Evolutionary conservation across 2,329 filamentous ascomycete species (phyloP).

Genomic region (Chrysoporthe deuterocubensis): DNA sequence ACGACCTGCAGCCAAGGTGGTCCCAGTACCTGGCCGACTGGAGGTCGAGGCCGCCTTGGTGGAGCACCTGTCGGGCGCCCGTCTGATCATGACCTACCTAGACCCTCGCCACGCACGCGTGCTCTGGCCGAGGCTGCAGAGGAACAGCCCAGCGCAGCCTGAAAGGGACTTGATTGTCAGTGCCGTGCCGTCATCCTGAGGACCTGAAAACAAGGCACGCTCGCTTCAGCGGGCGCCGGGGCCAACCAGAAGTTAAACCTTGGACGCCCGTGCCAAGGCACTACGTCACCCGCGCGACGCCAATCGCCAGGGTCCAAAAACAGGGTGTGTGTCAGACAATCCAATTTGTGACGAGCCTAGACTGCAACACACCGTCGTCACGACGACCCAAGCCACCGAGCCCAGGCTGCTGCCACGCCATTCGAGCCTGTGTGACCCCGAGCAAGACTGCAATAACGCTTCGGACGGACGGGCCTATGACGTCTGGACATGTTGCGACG

Average conservation of each 20-base stretch:
- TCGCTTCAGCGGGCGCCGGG: background rate
- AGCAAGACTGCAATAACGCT: background rate
- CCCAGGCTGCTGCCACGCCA: conserved; percentile 10
- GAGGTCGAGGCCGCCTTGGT: background rate
- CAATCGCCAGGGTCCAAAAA: conserved; percentile 19
- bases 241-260: conserved; percentile 10
- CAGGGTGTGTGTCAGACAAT: conserved; percentile 20
- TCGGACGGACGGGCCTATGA: conserved; percentile 1
- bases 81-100: background rate
- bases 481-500: conserved; percentile 7
- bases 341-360: background rate
- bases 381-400: background rate
- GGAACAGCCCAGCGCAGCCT: background rate
- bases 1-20: background rate
- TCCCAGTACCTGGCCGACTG: background rate
- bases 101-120: background rate
- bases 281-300: conserved; percentile 25
- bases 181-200: conserved; percentile 2
- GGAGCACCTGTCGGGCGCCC: background rate
- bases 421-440: conserved; percentile 8
- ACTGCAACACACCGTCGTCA: conserved; percentile 24
- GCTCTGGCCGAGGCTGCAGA: background rate
- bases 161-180: background rate
- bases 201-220: conserved; percentile 12
- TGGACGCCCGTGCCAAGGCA: conserved; percentile 1